Conservation (phyloP, 73 alveolate genomes). For the Paramecium primaurelia region DNA sequence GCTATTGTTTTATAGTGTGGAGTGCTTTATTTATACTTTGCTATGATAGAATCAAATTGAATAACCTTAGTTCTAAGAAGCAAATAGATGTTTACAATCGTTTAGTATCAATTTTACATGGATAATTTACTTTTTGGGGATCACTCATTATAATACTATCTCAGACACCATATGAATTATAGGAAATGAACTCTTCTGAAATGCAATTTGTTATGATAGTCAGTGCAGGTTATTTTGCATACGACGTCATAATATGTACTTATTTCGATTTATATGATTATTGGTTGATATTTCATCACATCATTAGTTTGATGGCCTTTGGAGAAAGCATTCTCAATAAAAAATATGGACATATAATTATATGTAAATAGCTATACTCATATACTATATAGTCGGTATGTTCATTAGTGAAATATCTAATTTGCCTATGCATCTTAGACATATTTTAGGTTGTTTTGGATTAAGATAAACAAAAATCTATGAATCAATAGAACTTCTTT, state of each 20-base stretch:
- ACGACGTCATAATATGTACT: constrained; percentile 32
- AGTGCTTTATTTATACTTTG: not conserved
- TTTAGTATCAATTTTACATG: not conserved
- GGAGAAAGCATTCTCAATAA: not conserved
- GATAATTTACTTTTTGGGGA: constrained; percentile 31
- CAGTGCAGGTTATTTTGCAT: constrained; percentile 33
- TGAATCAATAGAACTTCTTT: constrained; percentile 11
- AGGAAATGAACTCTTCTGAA: not conserved
- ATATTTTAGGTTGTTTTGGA: not conserved
- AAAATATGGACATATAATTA: not conserved
- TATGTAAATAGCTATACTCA: not conserved
- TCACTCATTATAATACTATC: not conserved
- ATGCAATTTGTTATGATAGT: not conserved
- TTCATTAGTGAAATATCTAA: constrained; percentile 8
- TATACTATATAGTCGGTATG: constrained; percentile 4
- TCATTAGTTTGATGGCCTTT: constrained; percentile 15
- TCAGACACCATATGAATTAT: not conserved
- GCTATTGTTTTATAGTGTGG: constrained; percentile 4
- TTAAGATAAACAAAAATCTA: not conserved
- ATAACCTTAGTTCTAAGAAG: not conserved
- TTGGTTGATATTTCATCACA: constrained; percentile 42
- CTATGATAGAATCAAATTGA: constrained; percentile 4
- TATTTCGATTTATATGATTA: constrained; percentile 24
- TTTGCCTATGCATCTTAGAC: constrained; percentile 33
- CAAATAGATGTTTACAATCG: not conserved